Conservation (phyloP, 2,329 filamentous ascomycete species). For the Thermothelomyces thermophilus region DNA sequence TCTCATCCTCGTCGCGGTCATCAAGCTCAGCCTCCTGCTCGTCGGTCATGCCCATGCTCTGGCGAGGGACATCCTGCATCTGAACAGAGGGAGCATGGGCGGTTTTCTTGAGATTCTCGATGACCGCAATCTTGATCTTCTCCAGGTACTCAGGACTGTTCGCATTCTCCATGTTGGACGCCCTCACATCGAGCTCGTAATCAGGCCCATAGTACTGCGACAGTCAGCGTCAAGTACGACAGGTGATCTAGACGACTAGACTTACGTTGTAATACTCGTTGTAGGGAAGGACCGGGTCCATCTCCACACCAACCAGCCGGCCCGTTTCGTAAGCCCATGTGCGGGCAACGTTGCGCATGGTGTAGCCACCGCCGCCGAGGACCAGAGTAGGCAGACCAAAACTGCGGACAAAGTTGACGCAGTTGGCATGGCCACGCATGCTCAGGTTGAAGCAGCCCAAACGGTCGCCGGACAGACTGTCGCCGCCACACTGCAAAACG, state of each 20-base stretch:
- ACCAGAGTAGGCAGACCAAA: conserved; percentile 83
- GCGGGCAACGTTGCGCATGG: conserved; percentile 91
- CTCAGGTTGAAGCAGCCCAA: conserved; percentile 97
- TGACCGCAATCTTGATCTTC: conserved; percentile 71
- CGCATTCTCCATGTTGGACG: conserved; percentile 86
- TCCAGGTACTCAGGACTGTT: conserved; percentile 78
- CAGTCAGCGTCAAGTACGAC: conserved; percentile 12
- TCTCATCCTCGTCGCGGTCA: conserved; percentile 74
- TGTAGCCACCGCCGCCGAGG: conserved; percentile 92
- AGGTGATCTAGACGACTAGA: neutral
- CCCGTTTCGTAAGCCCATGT: conserved; percentile 98
- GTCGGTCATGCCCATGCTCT: conserved; percentile 56
- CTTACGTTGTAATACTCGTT: conserved; percentile 86
- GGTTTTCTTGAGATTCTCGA: conserved; percentile 82
- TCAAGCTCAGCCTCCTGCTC: conserved; percentile 61
- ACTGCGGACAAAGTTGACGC: conserved; percentile 83
- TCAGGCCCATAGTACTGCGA: conserved; percentile 82
- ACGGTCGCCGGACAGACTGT: conserved; percentile 88
- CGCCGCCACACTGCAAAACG: conserved; percentile 91
- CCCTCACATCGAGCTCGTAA: conserved; percentile 81
- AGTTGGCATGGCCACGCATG: conserved; percentile 92
- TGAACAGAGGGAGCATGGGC: conserved; percentile 84
- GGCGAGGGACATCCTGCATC: conserved; percentile 68
- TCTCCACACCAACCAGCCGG: conserved; percentile 73
- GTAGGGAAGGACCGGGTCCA: conserved; percentile 79